Percentiles rank a stretch among this genome's conserved stretches.
phyloP scores from a whole-genome alignment of 352 stramenopile species.

The Phytophthora tubulina region DNA sequence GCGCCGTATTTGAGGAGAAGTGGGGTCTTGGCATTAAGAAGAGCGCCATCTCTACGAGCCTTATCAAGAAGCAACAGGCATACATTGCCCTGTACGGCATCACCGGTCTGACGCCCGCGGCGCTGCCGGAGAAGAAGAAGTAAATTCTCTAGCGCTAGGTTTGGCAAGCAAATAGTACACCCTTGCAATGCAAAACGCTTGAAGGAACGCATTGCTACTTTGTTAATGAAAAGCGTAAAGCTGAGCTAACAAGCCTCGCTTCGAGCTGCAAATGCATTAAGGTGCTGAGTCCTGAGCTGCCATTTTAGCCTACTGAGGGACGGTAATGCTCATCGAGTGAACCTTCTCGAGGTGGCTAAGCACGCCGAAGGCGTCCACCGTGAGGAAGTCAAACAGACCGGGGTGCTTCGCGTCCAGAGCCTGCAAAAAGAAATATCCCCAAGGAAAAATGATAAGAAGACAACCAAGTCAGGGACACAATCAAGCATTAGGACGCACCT shows the following conservation, averaged over 20 bases:
- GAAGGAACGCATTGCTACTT: slow-evolving; percentile 35
- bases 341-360: slow-evolving; percentile 88
- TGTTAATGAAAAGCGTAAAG: slow-evolving; percentile 33
- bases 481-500: slow-evolving; percentile 43
- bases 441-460: neutral
- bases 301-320: slow-evolving; percentile 42
- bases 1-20: slow-evolving; percentile 68
- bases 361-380: slow-evolving; percentile 84
- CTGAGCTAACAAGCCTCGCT: slow-evolving; percentile 28
- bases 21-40: slow-evolving; percentile 86
- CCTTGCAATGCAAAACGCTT: slow-evolving; percentile 25
- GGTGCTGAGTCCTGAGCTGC: slow-evolving; percentile 2
- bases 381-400: slow-evolving; percentile 88
- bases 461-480: neutral
- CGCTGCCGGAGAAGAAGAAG: slow-evolving; percentile 55
- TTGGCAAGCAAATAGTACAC: slow-evolving; percentile 17
- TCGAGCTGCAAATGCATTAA: slow-evolving; percentile 33
- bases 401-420: slow-evolving; percentile 84
- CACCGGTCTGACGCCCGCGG: slow-evolving; percentile 79
- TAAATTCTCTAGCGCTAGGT: slow-evolving; percentile 30
- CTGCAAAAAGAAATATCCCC: slow-evolving; percentile 30
- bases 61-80: slow-evolving; percentile 87
- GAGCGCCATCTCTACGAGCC: slow-evolving; percentile 81
- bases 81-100: slow-evolving; percentile 87
- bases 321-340: slow-evolving; percentile 75